Evolutionary conservation across 2,329 filamentous ascomycete genomes (phyloP), one percentile per base, ranked within the genome.

Genomic region (Diaporthe citri): DNA sequence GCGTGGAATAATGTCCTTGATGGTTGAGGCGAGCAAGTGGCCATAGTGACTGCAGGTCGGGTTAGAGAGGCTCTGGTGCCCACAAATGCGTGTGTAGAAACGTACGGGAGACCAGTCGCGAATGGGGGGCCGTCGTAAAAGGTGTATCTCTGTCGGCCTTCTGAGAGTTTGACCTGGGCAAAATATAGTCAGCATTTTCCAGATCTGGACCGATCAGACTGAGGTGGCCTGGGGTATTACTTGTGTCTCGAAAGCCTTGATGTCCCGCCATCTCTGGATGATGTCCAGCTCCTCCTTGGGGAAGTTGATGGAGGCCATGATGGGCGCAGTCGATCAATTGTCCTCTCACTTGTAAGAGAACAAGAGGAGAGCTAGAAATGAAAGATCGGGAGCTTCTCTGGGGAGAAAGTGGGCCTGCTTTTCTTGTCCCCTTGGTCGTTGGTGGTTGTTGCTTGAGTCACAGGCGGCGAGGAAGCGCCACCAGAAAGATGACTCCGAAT

Each of bases 1-100:
- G 79, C 96, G 89, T 12, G 96, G 95, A 78, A 98, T 97, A 76
- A 98, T 97, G 84, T 98, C 96, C 85, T 98, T 98, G 87, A 98
- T 98, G 67, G 96, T 98, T 28, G 95, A 97, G 51, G 96, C 94
- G 78, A 97, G 89, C 71, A 97, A 86, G 85, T 97, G 95, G 76
- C 89, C 89, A 76, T 89, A 93, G 79, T 93, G 91, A 62, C 73
- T 74, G 69, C 17, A 43, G 10, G 5, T 22, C 12, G 34, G 9
- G n/a, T 74, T 69, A 76, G 73, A 71, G 55, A 8, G 10, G 31
- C 36, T 34, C 20, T 55, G 34, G 36, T 20, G 46, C 46, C 10
- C 31, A 28, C 31, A 48, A 31, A 36, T 25, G 52, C 59, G 41
- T 15, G 41, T 51, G 36, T 46, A 1, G 13, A 28, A 39, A 76